Evolutionary conservation across 148 eudicot species (phyloP).

Genomic region (Rhododendron ovatum): DNA sequence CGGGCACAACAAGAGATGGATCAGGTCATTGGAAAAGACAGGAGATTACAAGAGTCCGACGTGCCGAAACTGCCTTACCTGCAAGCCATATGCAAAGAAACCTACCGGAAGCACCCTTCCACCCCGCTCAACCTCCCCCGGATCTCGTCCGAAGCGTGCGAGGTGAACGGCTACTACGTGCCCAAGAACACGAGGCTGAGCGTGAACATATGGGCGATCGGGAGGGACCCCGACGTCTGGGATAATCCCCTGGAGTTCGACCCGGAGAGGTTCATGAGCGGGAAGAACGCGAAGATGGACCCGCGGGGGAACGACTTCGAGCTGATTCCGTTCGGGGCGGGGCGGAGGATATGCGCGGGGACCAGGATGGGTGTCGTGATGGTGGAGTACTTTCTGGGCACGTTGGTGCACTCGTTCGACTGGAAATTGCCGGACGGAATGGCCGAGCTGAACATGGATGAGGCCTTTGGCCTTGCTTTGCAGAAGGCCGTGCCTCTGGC

Average conservation of each 20-base stretch:
- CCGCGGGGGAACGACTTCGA: conserved; percentile 29
- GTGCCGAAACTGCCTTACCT: conserved; percentile 13
- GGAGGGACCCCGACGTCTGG: not conserved
- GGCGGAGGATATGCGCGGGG: conserved; percentile 44
- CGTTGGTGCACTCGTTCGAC: conserved; percentile 34
- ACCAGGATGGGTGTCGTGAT: conserved; percentile 26
- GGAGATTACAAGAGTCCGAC: conserved; percentile 33
- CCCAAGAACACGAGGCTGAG: conserved; percentile 31
- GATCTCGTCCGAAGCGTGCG: conserved; percentile 13
- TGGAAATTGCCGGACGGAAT: conserved; percentile 25
- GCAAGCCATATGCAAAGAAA: conserved; percentile 21
- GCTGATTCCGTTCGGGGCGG: conserved; percentile 39
- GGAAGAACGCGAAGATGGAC: conserved; percentile 6
- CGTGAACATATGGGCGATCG: conserved; percentile 38
- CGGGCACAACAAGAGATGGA: conserved; percentile 24
- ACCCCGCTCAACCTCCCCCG: conserved; percentile 29
- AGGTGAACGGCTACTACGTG: conserved; percentile 27
- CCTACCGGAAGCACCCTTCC: conserved; percentile 35
- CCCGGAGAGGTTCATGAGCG: conserved; percentile 34
- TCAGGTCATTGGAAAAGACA: conserved; percentile 14
- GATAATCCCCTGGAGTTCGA: conserved; percentile 11
- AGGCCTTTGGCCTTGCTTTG: conserved; percentile 29
- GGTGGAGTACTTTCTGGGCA: conserved; percentile 29
- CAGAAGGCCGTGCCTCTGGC: conserved; percentile 15
- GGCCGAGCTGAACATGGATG: conserved; percentile 25